Conservation (phyloP, 208 protist species). For the Leishmania turanica region DNA sequence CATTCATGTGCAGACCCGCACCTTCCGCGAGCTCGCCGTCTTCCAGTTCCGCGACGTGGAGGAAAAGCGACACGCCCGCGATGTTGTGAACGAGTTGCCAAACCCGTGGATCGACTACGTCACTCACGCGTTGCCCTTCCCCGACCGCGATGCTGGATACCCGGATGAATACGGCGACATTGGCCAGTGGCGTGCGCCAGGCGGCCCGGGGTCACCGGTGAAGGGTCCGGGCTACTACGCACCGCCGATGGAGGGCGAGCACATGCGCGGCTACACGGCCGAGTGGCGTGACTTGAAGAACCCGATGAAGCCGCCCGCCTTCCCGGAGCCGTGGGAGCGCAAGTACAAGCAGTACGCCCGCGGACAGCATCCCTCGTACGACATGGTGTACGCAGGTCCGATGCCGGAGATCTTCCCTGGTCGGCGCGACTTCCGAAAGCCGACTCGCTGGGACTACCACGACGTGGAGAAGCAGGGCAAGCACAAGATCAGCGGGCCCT, state of each 20-base stretch:
- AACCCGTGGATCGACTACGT: slow-evolving; percentile 92
- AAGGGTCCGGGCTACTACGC: slow-evolving; percentile 91
- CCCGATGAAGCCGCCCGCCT: slow-evolving; percentile 83
- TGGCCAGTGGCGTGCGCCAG: slow-evolving; percentile 89
- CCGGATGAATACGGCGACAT: slow-evolving; percentile 93
- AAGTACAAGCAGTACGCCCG: slow-evolving; percentile 92
- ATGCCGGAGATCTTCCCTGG: slow-evolving; percentile 93
- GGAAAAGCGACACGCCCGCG: slow-evolving; percentile 77
- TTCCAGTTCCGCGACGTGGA: slow-evolving; percentile 91
- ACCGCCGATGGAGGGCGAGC: slow-evolving; percentile 89
- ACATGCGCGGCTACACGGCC: slow-evolving; percentile 85
- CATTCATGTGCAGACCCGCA: slow-evolving; percentile 88
- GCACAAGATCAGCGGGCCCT: slow-evolving; percentile 85
- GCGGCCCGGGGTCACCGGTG: slow-evolving; percentile 79
- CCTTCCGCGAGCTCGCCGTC: slow-evolving; percentile 88
- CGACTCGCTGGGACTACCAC: slow-evolving; percentile 91
- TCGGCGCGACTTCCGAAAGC: slow-evolving; percentile 85
- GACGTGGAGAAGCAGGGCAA: slow-evolving; percentile 90
- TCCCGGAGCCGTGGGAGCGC: slow-evolving; percentile 88
- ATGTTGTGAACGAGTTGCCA: slow-evolving; percentile 82
- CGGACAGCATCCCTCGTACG: slow-evolving; percentile 91
- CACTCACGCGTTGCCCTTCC: slow-evolving; percentile 88
- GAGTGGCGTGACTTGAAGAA: slow-evolving; percentile 91
- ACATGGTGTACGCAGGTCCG: slow-evolving; percentile 91
- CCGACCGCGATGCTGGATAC: slow-evolving; percentile 90